Evolutionary conservation across 257 asterid species (phyloP), one percentile per base, ranked within the genome.

Genomic region (Asclepias syriaca): DNA sequence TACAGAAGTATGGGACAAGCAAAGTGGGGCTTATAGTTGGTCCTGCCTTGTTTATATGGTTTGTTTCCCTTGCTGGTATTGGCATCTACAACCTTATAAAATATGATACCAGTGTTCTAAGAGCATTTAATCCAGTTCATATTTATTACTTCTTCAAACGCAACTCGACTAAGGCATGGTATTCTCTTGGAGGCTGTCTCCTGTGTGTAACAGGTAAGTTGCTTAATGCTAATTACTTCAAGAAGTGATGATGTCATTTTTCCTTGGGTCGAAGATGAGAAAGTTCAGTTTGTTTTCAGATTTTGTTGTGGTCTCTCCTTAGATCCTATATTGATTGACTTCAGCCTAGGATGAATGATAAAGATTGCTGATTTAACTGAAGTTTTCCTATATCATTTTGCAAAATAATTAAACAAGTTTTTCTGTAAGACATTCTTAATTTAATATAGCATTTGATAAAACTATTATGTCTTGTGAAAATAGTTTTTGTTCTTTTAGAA

Each of bases 1-100:
- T 95, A 77, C 99, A 95, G 88, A 86, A 84, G 86, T 95, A 90
- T 77, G 98, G 98, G 65, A 95, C 99, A 40, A 92, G 97, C 82
- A 95, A 95, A 89, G 93, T 90, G 76, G 99, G 98, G 82, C 81
- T 90, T 83, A 86, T 90, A 54, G 97, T 95, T 81, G 99, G 98
- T 73, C 99, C 99, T 74, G 96, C 97, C 69, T 84, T 95, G 86
- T 87, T 92, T 79, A 73, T 95, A 84, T 95, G 99, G 99, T 95
- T 95, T 82, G 88, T 96, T 77, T 95, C 95, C 76, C 94, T 95
- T 75, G 98, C 87, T 69, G 88, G 90, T 77, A 89, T 95, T 75
- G 99, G 99, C 83, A 79, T 90, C 82, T 95, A 90, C 91, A 95
- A 95, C 85, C 92, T 95, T 60, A 67, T 86, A 68, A 95, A 89